phyloP scores from a whole-genome alignment of 2,329 filamentous ascomycete genomes.

The Zelopaecilomyces penicillatus region DNA sequence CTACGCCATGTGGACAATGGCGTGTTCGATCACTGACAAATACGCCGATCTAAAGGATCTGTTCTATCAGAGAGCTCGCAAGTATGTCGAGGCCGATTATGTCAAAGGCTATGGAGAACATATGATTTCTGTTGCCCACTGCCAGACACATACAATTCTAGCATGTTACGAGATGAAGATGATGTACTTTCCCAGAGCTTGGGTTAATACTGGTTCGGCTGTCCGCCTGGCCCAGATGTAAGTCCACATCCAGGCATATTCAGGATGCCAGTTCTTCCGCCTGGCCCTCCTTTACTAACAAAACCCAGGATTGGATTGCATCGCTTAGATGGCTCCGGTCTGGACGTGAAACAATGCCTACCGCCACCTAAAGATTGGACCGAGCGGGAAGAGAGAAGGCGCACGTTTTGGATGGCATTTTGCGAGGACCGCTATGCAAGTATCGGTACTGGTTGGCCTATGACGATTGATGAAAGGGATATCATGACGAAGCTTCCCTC shows the following conservation, averaged over 20 bases:
- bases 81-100: constrained; percentile 83
- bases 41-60: constrained; percentile 72
- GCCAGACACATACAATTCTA: constrained; percentile 74
- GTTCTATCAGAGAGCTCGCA: constrained; percentile 83
- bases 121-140: constrained; percentile 77
- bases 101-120: constrained; percentile 87
- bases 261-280: no score
- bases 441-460: constrained; percentile 95
- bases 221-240: constrained; percentile 79
- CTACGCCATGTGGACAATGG: constrained; percentile 93
- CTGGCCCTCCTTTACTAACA: neutral
- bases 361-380: constrained; percentile 86
- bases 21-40: constrained; percentile 78
- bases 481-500: constrained; percentile 79
- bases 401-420: constrained; percentile 94
- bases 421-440: constrained; percentile 86
- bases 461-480: constrained; percentile 87
- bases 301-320: constrained; percentile 76
- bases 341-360: constrained; percentile 90
- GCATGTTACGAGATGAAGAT: constrained; percentile 88
- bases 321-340: constrained; percentile 68
- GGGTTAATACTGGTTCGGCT: constrained; percentile 81
- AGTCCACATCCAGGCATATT: constrained; percentile 27
- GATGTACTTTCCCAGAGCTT: constrained; percentile 94
- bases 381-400: constrained; percentile 79